These are phyloP conservation scores for Kluyveromyces sp. DNA, from an alignment of 1,139 yeast genomes.

Conservation along the genomic window DNA sequence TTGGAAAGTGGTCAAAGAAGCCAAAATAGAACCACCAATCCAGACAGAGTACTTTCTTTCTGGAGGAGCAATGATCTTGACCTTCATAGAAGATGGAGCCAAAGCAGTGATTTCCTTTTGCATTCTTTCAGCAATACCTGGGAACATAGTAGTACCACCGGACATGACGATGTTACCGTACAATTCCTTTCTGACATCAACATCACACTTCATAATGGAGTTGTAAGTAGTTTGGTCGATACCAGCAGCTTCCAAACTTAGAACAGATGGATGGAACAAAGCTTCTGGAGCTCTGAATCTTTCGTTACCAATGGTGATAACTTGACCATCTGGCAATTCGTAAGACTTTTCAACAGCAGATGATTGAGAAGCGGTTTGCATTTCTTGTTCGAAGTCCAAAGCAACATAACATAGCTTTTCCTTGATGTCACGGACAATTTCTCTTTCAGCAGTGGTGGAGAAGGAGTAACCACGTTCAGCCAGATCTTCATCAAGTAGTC, in stretches of 20 bases:
- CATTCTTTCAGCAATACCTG: slow-evolving; percentile 99
- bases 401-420: slow-evolving; percentile 98
- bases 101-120: slow-evolving; percentile 99
- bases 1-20: slow-evolving; percentile 98
- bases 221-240: slow-evolving; percentile 98
- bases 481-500: slow-evolving; percentile 97
- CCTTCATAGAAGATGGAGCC: slow-evolving; percentile 99
- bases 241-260: slow-evolving; percentile 98
- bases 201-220: slow-evolving; percentile 98
- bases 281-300: slow-evolving; percentile 99
- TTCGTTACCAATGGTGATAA: slow-evolving; percentile 98
- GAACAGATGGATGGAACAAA: slow-evolving; percentile 95
- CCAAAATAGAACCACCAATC: slow-evolving; percentile 99
- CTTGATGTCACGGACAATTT: slow-evolving; percentile 98
- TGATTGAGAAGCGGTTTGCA: slow-evolving; percentile 98
- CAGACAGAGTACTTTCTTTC: slow-evolving; percentile 99
- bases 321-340: slow-evolving; percentile 99
- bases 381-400: slow-evolving; percentile 92
- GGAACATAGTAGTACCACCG: slow-evolving; percentile 99
- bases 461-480: slow-evolving; percentile 98
- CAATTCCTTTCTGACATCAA: slow-evolving; percentile 97
- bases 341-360: slow-evolving; percentile 97
- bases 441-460: slow-evolving; percentile 99
- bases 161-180: slow-evolving; percentile 99
- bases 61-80: slow-evolving; percentile 98